These are phyloP conservation scores for Xerocomus spinulosus DNA, from an alignment of 768 basidiomycete species.

Conservation along the genomic window DNA sequence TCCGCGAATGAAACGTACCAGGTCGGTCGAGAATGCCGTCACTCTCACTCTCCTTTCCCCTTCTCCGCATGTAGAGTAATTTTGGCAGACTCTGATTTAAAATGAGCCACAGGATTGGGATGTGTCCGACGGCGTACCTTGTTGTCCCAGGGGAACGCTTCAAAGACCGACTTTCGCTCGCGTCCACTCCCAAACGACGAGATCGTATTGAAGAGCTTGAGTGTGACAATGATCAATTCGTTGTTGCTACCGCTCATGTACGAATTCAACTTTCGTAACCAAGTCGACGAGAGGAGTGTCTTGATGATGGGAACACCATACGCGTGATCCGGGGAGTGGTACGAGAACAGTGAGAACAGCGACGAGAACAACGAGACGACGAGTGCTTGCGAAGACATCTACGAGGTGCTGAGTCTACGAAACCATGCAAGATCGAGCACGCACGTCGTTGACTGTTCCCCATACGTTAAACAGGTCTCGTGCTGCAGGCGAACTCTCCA, in stretches of 20 bases:
- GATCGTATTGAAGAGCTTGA: slow-evolving; percentile 61
- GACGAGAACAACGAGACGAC: slow-evolving; percentile 53
- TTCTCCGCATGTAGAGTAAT: slow-evolving; percentile 67
- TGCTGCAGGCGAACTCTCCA: slow-evolving; percentile 52
- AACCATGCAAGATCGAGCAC: slow-evolving; percentile 13
- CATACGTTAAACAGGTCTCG: slow-evolving; percentile 61
- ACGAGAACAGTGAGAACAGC: slow-evolving; percentile 57
- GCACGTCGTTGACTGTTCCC: slow-evolving; percentile 50
- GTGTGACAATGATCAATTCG: slow-evolving; percentile 59
- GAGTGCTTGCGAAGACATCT: slow-evolving; percentile 41
- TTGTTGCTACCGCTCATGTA: slow-evolving; percentile 60
- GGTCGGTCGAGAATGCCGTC: slow-evolving; percentile 47
- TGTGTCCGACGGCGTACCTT: slow-evolving; percentile 43
- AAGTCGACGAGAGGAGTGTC: slow-evolving; percentile 50
- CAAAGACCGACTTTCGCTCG: slow-evolving; percentile 58
- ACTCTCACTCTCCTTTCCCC: slow-evolving; percentile 38
- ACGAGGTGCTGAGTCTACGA: slow-evolving; percentile 7
- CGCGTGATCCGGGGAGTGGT: slow-evolving; percentile 64
- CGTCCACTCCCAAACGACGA: slow-evolving; percentile 61
- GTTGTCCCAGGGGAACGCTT: slow-evolving; percentile 73
- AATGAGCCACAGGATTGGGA: not conserved
- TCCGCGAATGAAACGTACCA: slow-evolving; percentile 36
- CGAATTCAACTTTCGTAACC: slow-evolving; percentile 53
- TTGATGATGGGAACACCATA: slow-evolving; percentile 62
- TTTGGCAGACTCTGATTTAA: slow-evolving; percentile 54